phyloP scores from a whole-genome alignment of 805 yeast genomes.

The Wickerhamomyces ciferrii region DNA sequence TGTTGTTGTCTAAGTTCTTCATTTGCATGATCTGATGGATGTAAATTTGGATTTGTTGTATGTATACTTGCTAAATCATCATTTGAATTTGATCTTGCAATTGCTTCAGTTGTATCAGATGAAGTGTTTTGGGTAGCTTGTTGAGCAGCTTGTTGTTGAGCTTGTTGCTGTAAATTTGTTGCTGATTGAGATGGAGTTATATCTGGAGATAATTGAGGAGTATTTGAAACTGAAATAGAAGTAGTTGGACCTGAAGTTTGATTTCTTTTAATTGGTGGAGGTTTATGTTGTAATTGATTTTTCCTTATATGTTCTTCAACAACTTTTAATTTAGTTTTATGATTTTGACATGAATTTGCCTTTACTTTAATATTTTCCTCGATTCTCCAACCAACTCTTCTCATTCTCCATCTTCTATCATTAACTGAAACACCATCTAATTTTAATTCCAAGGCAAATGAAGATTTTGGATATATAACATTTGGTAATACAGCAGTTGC shows the following conservation, averaged over 20 bases:
- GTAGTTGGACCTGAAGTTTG: constrained; percentile 35
- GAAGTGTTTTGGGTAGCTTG: neutral
- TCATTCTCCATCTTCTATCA: constrained; percentile 82
- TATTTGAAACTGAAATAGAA: constrained; percentile 26
- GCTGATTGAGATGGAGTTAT: constrained; percentile 14
- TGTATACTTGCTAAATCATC: constrained; percentile 9
- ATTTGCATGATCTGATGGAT: constrained; percentile 27
- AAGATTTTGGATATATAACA: constrained; percentile 82
- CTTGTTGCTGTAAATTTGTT: constrained; percentile 1
- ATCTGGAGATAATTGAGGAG: constrained; percentile 11
- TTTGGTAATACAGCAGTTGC: constrained; percentile 87
- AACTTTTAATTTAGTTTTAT: constrained; percentile 42
- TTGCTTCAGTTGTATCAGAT: neutral
- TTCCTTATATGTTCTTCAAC: constrained; percentile 37
- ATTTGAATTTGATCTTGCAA: constrained; percentile 3
- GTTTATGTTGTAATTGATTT: constrained; percentile 14
- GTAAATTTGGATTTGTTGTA: constrained; percentile 8
- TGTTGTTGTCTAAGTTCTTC: constrained; percentile 23
- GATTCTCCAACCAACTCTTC: constrained; percentile 82
- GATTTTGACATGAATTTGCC: constrained; percentile 52
- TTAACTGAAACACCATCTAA: constrained; percentile 63
- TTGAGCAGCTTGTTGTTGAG: constrained; percentile 2
- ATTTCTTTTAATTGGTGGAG: constrained; percentile 27
- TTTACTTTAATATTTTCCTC: constrained; percentile 74
- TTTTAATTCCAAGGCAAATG: constrained; percentile 77